A percentile compares a stretch with the other conserved stretches of the same genome.
These are phyloP conservation scores for Tubosaeta sp. DNA, from an alignment of 768 basidiomycete species.

Conservation along the genomic window DNA sequence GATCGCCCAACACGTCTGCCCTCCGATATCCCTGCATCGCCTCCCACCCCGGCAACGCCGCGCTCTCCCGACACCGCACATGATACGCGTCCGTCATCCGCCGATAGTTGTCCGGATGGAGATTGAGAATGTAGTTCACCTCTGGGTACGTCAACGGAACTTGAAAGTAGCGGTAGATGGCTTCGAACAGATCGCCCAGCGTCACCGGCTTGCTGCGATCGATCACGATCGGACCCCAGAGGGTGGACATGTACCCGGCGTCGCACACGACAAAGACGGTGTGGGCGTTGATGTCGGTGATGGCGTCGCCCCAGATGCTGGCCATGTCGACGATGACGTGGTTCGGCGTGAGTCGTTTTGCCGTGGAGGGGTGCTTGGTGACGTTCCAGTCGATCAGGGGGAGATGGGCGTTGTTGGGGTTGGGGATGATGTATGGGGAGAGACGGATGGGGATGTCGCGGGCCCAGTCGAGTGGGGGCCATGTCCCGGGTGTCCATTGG, in stretches of 20 bases:
- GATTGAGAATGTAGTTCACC: slow-evolving; percentile 17
- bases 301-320: slow-evolving; percentile 11
- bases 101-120: slow-evolving; percentile 18
- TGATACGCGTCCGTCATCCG: slow-evolving; percentile 26
- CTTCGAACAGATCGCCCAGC: slow-evolving; percentile 44
- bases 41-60: slow-evolving; percentile 38
- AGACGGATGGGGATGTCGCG: slow-evolving; percentile 21
- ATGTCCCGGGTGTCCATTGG: slow-evolving; percentile 25
- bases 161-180: slow-evolving; percentile 48
- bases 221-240: slow-evolving; percentile 51
- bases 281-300: slow-evolving; percentile 20
- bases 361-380: slow-evolving; percentile 29
- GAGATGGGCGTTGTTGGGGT: slow-evolving; percentile 26
- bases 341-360: slow-evolving; percentile 29
- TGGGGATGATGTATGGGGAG: slow-evolving; percentile 28
- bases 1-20: slow-evolving; percentile 47
- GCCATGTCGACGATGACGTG: slow-evolving; percentile 21
- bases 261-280: slow-evolving; percentile 25
- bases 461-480: slow-evolving; percentile 26
- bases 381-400: slow-evolving; percentile 36
- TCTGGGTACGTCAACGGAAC: slow-evolving; percentile 34
- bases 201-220: slow-evolving; percentile 33
- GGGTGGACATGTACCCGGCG: slow-evolving; percentile 18
- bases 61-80: slow-evolving; percentile 36
- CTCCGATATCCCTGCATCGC: slow-evolving; percentile 40